These are phyloP conservation scores for Aureobasidium sp. DNA, from an alignment of 2,329 filamentous ascomycete genomes.

Conservation along the genomic window DNA sequence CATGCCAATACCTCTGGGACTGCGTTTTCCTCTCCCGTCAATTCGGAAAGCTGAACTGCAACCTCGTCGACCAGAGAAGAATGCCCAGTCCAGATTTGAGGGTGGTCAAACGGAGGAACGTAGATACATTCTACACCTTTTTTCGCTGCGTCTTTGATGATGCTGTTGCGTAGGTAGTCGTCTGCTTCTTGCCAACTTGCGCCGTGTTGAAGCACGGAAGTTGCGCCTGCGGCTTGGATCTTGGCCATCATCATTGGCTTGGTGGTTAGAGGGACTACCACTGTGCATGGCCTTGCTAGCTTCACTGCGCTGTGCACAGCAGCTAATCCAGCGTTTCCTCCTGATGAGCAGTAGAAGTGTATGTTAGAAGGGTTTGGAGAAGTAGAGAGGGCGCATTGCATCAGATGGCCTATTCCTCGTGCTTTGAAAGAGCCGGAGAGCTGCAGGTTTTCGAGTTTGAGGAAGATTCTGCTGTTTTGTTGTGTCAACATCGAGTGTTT, in stretches of 20 bases:
- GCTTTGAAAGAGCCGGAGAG: slow-evolving; percentile 79
- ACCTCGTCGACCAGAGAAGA: slow-evolving; percentile 49
- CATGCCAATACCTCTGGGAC: slow-evolving; percentile 64
- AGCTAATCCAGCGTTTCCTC: slow-evolving; percentile 78
- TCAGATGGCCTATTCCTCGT: slow-evolving; percentile 61
- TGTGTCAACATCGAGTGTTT: too few species aligned
- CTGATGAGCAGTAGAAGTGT: slow-evolving; percentile 73
- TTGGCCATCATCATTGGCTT: slow-evolving; percentile 63
- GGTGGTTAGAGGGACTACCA: slow-evolving; percentile 62
- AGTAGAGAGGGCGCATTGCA: slow-evolving; percentile 43
- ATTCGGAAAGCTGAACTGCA: slow-evolving; percentile 28
- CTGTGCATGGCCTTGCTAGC: slow-evolving; percentile 58
- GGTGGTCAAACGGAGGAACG: slow-evolving; percentile 62
- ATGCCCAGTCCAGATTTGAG: slow-evolving; percentile 58
- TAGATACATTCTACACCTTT: slow-evolving; percentile 49
- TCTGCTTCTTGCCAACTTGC: slow-evolving; percentile 63
- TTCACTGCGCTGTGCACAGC: slow-evolving; percentile 63
- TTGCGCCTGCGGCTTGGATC: slow-evolving; percentile 56
- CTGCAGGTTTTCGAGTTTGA: slow-evolving; percentile 80
- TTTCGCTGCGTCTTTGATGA: slow-evolving; percentile 36
- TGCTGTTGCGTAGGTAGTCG: slow-evolving; percentile 49
- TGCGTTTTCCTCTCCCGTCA: slow-evolving; percentile 24
- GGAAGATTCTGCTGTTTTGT: slow-evolving; percentile 58
- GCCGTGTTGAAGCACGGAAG: slow-evolving; percentile 60
- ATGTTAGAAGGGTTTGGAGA: slow-evolving; percentile 27